phyloP scores from a whole-genome alignment of 345 rosid genomes.

The Brassica nigra region DNA sequence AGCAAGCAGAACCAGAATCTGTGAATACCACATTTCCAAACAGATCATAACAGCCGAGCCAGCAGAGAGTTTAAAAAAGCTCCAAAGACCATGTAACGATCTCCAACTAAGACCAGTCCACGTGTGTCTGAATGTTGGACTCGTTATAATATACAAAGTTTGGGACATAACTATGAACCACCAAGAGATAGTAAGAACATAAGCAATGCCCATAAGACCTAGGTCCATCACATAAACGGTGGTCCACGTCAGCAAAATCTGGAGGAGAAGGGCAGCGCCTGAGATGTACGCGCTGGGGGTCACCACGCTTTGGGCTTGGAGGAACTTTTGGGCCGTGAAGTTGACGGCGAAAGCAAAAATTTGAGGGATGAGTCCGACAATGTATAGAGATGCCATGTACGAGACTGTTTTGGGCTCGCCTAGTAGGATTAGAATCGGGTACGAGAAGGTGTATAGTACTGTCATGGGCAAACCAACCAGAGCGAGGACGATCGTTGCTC shows the following conservation, averaged over 20 bases:
- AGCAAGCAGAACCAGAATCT: constrained; percentile 70
- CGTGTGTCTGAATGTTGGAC: constrained; percentile 54
- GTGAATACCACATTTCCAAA: constrained; percentile 87
- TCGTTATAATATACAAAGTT: constrained; percentile 49
- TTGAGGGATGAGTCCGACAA: constrained; percentile 75
- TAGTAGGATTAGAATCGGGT: constrained; percentile 56
- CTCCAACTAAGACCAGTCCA: constrained; percentile 64
- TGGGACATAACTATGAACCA: constrained; percentile 78
- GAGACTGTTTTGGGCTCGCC: constrained; percentile 64
- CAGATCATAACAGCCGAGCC: constrained; percentile 93
- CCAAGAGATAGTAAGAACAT: constrained; percentile 80
- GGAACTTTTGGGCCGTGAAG: constrained; percentile 74
- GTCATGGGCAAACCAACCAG: constrained; percentile 60
- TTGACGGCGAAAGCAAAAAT: constrained; percentile 70
- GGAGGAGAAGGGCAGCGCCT: constrained; percentile 50
- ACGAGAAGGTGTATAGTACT: constrained; percentile 54
- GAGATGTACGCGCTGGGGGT: constrained; percentile 69
- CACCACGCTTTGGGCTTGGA: constrained; percentile 71
- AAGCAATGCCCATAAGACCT: constrained; percentile 65
- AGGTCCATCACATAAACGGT: constrained; percentile 45
- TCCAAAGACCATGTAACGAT: constrained; percentile 73
- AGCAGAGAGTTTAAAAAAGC: constrained; percentile 64
- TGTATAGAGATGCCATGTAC: constrained; percentile 59
- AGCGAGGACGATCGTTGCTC: constrained; percentile 67
- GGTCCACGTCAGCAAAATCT: constrained; percentile 59